phyloP scores from a whole-genome alignment of 2,329 filamentous ascomycete species.

The Calonectria crousiana region DNA sequence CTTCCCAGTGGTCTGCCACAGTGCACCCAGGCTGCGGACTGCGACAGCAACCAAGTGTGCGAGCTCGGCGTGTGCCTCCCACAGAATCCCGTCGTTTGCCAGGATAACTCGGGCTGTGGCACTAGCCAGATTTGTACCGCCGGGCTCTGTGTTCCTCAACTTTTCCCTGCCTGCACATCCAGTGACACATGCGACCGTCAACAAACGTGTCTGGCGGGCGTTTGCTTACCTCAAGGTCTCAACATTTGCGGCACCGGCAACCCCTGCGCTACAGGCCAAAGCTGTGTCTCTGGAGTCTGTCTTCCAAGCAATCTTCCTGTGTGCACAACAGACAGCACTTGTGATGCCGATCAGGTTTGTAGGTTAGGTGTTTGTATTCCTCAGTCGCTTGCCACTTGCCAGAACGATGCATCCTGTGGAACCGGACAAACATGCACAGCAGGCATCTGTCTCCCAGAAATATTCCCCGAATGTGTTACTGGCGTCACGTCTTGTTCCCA shows the following conservation, averaged over 20 bases:
- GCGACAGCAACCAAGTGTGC: slow-evolving; percentile 1
- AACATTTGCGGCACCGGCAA: background rate
- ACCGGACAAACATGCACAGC: background rate
- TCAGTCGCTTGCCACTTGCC: background rate
- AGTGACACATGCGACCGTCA: background rate
- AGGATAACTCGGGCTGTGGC: background rate
- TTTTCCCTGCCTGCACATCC: slow-evolving; percentile 9
- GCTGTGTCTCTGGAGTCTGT: slow-evolving; percentile 12
- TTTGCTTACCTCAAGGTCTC: background rate
- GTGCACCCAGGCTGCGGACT: background rate
- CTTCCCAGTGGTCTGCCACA: background rate
- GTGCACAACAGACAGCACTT: slow-evolving; percentile 5
- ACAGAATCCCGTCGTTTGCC: background rate
- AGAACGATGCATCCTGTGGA: background rate
- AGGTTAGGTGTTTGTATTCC: slow-evolving; percentile 13
- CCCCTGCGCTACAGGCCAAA: background rate
- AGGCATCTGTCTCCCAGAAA: slow-evolving; percentile 4
- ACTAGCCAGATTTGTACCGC: background rate
- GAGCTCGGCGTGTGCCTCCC: slow-evolving; percentile 13
- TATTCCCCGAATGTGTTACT: background rate
- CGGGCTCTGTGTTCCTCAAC: slow-evolving; percentile 15
- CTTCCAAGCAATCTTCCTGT: background rate
- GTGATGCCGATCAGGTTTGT: slow-evolving; percentile 2
- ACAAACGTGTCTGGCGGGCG: background rate
- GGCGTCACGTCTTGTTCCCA: background rate